Conservation (phyloP, 2,329 filamentous ascomycete species). For the Colletotrichum somersetense region DNA sequence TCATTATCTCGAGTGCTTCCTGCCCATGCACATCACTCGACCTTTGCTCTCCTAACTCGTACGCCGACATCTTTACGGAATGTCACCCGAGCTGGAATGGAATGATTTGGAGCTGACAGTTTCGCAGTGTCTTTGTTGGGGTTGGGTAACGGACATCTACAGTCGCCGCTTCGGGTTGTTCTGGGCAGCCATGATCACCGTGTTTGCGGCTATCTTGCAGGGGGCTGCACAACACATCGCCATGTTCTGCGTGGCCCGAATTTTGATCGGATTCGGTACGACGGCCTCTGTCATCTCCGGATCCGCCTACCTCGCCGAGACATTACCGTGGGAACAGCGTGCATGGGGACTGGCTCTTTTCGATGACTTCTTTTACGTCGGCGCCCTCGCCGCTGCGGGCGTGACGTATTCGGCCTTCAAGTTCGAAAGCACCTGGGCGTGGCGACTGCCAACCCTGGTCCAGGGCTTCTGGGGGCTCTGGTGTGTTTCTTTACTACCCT, state of each 20-base stretch:
- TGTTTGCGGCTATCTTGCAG: constrained; percentile 16
- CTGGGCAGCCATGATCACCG: constrained; percentile 22
- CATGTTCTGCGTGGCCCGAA: constrained; percentile 25
- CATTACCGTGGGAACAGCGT: constrained; percentile 11
- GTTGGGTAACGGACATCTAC: constrained; percentile 14
- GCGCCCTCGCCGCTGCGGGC: constrained; percentile 15
- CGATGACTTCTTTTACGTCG: constrained; percentile 22
- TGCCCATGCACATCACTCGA: no score
- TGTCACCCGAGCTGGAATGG: neutral
- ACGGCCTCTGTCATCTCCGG: constrained; percentile 22
- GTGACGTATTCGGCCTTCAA: constrained; percentile 15
- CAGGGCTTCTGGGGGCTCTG: constrained; percentile 13
- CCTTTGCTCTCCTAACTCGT: neutral
- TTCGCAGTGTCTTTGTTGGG: constrained; percentile 16
- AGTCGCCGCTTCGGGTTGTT: constrained; percentile 13
- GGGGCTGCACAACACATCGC: constrained; percentile 14
- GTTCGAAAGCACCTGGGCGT: constrained; percentile 24
- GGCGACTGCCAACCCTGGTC: constrained; percentile 15
- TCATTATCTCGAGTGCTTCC: neutral
- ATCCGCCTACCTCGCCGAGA: constrained; percentile 23
- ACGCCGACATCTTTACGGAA: no score
- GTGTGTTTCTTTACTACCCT: neutral
- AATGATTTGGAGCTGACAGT: neutral
- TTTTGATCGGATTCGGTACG: constrained; percentile 7
- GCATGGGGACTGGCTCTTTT: constrained; percentile 16